Percentiles rank a stretch among this genome's conserved stretches.
These are phyloP conservation scores for Pugionium cornutum DNA, from an alignment of 345 rosid genomes.

Conservation along the genomic window DNA sequence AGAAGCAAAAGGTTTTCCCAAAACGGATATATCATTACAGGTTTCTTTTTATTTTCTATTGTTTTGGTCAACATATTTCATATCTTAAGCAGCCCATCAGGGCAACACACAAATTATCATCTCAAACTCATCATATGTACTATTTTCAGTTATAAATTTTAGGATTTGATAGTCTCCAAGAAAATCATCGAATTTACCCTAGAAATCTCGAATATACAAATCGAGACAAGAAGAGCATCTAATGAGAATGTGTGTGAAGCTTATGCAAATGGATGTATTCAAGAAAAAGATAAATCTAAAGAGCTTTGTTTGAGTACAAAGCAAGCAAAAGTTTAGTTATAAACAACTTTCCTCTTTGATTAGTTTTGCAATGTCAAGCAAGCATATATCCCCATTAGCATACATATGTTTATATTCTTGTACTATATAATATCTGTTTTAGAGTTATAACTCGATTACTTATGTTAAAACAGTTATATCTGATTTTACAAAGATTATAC, in stretches of 20 bases:
- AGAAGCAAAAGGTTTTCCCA: constrained; percentile 11
- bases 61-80: no score
- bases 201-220: no score
- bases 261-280: constrained; percentile 38
- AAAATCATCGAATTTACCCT: no score
- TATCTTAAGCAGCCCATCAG: no score
- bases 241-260: constrained; percentile 41
- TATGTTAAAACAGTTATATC: not conserved
- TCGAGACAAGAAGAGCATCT: constrained; percentile 14
- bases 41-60: no score
- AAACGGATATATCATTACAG: not conserved
- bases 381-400: constrained; percentile 66
- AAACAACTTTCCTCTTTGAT: constrained; percentile 38
- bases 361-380: constrained; percentile 55
- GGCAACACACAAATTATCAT: no score
- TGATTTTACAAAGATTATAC: constrained; percentile 19
- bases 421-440: constrained; percentile 2
- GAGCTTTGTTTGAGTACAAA: constrained; percentile 73
- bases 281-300: constrained; percentile 32
- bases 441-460: not conserved
- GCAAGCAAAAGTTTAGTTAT: constrained; percentile 61
- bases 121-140: no score
- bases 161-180: no score
- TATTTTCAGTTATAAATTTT: no score
- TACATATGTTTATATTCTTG: constrained; percentile 21